phyloP scores from a whole-genome alignment of 306 rosid genomes.

The Pterocarpus santalinus region DNA sequence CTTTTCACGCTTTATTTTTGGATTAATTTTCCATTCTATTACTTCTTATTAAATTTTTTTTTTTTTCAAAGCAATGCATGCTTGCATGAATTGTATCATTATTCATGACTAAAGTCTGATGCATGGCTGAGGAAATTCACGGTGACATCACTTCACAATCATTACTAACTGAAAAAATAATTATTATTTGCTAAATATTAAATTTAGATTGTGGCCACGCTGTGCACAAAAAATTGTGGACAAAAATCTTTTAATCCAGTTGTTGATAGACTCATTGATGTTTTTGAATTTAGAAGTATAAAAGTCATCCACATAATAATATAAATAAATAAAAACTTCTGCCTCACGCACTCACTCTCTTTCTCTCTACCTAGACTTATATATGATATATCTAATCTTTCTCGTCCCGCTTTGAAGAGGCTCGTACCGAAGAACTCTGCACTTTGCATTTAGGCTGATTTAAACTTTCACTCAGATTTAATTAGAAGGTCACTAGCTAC shows the following conservation, averaged over 20 bases:
- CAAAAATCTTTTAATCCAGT: neutral
- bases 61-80: slow-evolving; percentile 36
- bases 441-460: too few species aligned
- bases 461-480: too few species aligned
- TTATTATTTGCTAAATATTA: neutral
- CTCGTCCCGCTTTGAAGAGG: too few species aligned
- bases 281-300: slow-evolving; percentile 22
- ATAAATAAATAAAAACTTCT: neutral
- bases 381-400: too few species aligned
- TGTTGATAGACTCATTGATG: slow-evolving; percentile 6
- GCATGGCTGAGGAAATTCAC: slow-evolving; percentile 10
- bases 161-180: neutral
- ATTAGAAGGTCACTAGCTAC: too few species aligned
- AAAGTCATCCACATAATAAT: neutral
- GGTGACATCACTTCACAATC: slow-evolving; percentile 6
- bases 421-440: too few species aligned
- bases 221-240: neutral
- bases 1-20: neutral
- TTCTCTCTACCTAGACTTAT: too few species aligned
- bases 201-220: too few species aligned
- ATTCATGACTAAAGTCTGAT: neutral
- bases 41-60: neutral
- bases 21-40: neutral
- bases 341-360: too few species aligned
- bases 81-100: slow-evolving; percentile 19